These are phyloP conservation scores for Fonsecaea pedrosoi DNA, from an alignment of 2,329 filamentous ascomycete genomes.

Conservation along the genomic window DNA sequence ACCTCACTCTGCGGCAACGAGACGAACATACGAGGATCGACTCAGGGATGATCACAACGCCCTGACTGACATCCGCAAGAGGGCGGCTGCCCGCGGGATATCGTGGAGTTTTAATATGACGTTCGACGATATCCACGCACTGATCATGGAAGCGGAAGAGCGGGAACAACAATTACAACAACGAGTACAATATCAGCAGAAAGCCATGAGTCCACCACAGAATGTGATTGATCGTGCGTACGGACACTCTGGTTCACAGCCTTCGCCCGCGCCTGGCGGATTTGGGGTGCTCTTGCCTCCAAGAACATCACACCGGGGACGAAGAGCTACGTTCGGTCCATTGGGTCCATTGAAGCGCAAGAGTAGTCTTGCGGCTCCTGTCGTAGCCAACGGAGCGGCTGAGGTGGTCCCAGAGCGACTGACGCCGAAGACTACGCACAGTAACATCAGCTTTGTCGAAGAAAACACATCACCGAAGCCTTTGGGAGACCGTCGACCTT, in stretches of 20 bases:
- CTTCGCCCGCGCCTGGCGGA: slow-evolving; percentile 6
- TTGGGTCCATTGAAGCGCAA: neutral
- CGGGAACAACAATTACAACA: slow-evolving; percentile 14
- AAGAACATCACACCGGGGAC: neutral
- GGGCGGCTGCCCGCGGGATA: slow-evolving; percentile 21
- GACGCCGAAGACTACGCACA: neutral
- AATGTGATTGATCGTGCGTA: slow-evolving; percentile 4
- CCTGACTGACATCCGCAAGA: slow-evolving; percentile 30
- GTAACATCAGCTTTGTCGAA: slow-evolving; percentile 9
- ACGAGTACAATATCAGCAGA: slow-evolving; percentile 7
- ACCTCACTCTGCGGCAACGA: neutral
- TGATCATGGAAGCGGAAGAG: slow-evolving; percentile 26
- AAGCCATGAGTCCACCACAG: slow-evolving; percentile 7
- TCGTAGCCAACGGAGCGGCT: neutral
- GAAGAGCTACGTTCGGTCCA: neutral
- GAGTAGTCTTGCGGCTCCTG: neutral
- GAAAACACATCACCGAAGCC: slow-evolving; percentile 10
- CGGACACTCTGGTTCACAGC: slow-evolving; percentile 1
- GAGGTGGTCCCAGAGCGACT: neutral
- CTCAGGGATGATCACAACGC: slow-evolving; percentile 28
- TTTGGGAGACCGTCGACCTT: slow-evolving; percentile 2
- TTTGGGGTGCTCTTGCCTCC: slow-evolving; percentile 27
- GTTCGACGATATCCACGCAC: slow-evolving; percentile 28
- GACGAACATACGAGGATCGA: slow-evolving; percentile 30
- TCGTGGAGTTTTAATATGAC: slow-evolving; percentile 35